Evolutionary conservation across 208 protist genomes (phyloP).

Genomic region (Leishmania braziliensis): DNA sequence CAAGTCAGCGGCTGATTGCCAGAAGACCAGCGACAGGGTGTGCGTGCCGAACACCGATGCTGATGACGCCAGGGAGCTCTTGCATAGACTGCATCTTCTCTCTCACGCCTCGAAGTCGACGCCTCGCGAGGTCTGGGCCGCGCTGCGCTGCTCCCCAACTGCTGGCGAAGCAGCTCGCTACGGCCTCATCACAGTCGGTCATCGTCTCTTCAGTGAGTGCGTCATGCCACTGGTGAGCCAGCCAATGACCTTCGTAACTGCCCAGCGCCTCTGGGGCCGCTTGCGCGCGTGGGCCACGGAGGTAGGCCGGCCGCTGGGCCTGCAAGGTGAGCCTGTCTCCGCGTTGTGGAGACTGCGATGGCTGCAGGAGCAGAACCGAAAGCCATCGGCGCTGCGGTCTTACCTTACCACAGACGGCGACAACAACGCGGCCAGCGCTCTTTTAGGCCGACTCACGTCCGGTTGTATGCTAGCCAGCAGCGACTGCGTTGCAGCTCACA

Average conservation of each 20-base stretch:
- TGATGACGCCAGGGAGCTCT: neutral
- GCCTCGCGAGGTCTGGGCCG: constrained; percentile 17
- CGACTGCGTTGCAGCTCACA: neutral
- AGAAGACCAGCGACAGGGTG: neutral
- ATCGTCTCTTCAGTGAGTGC: constrained; percentile 25
- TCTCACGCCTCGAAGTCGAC: constrained; percentile 3
- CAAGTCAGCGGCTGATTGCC: neutral
- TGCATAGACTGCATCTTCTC: constrained; percentile 18
- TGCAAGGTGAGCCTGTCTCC: constrained; percentile 11
- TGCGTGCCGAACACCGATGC: neutral
- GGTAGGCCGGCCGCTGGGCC: constrained; percentile 39
- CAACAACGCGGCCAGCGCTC: neutral
- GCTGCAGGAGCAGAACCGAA: constrained; percentile 3
- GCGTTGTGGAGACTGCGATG: constrained; percentile 38
- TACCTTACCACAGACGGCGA: neutral
- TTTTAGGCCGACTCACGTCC: neutral
- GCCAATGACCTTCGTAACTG: constrained; percentile 6
- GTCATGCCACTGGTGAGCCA: constrained; percentile 18
- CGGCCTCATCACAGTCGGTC: constrained; percentile 42
- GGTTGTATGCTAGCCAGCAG: too few relatives aligned
- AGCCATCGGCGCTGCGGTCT: neutral
- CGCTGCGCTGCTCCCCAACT: constrained; percentile 6
- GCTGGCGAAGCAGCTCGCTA: constrained; percentile 28
- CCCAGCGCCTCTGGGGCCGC: constrained; percentile 26
- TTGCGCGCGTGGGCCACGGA: constrained; percentile 31